phyloP scores from a whole-genome alignment of 352 stramenopile genomes.

The Pythium plurisporium region DNA sequence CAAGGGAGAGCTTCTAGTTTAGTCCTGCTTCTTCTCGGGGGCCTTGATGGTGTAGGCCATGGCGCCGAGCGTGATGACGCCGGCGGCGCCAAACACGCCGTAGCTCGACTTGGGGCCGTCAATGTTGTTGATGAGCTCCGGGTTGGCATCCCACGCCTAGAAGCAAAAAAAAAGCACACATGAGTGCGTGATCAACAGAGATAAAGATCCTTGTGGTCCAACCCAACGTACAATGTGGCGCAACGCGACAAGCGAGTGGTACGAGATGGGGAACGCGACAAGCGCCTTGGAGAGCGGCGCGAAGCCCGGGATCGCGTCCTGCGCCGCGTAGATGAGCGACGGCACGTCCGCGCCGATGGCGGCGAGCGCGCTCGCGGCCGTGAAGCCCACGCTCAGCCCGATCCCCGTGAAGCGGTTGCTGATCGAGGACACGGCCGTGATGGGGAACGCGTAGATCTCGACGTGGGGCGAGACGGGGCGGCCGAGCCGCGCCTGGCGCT shows the following conservation, averaged over 20 bases:
- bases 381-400: constrained; percentile 65
- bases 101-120: constrained; percentile 53
- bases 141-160: constrained; percentile 87
- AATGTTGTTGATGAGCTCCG: constrained; percentile 82
- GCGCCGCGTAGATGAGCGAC: constrained; percentile 49
- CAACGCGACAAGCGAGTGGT: constrained; percentile 86
- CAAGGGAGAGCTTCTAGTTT: neutral
- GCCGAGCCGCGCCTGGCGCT: constrained; percentile 71
- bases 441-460: constrained; percentile 89
- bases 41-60: constrained; percentile 17
- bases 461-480: constrained; percentile 90
- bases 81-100: constrained; percentile 49
- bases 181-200: no score
- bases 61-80: constrained; percentile 31
- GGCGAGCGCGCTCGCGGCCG: constrained; percentile 40
- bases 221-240: constrained; percentile 58
- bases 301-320: constrained; percentile 38
- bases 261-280: constrained; percentile 88
- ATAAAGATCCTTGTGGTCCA: no score
- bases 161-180: neutral
- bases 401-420: constrained; percentile 87
- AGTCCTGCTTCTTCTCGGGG: constrained; percentile 15
- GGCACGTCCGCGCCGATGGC: constrained; percentile 58
- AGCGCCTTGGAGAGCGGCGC: constrained; percentile 72
- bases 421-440: constrained; percentile 89